phyloP scores from a whole-genome alignment of 805 yeast species.

The Debaryomyces tyrocola region DNA sequence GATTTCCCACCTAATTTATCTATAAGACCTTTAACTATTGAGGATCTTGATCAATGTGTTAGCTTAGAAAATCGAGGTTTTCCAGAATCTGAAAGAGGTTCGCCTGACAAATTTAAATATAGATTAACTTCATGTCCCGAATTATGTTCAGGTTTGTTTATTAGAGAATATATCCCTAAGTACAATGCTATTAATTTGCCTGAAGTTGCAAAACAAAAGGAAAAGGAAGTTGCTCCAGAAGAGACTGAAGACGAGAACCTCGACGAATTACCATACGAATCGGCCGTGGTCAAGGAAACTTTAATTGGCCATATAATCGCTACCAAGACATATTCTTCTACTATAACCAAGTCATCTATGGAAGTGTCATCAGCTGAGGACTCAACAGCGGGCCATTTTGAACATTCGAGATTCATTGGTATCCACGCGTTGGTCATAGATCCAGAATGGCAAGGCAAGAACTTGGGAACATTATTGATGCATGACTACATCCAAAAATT shows the following conservation, averaged over 20 bases:
- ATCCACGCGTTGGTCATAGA: conserved; percentile 80
- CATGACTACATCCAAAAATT: conserved; percentile 90
- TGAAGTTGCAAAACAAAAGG: conserved; percentile 34
- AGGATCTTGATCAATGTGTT: conserved; percentile 63
- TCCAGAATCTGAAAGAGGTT: conserved; percentile 66
- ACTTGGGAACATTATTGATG: conserved; percentile 77
- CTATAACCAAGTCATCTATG: conserved; percentile 62
- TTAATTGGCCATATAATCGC: conserved; percentile 81
- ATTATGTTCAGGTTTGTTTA: conserved; percentile 82
- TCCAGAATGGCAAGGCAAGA: conserved; percentile 76
- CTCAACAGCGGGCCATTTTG: conserved; percentile 62
- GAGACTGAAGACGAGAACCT: conserved; percentile 28
- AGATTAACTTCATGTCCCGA: conserved; percentile 85
- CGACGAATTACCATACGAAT: conserved; percentile 45
- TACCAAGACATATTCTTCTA: conserved; percentile 59
- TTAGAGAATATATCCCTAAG: conserved; percentile 59
- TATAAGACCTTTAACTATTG: conserved; percentile 75
- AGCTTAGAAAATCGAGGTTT: conserved; percentile 70
- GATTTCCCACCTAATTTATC: conserved; percentile 48
- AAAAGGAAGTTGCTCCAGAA: conserved; percentile 16
- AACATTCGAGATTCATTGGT: conserved; percentile 71
- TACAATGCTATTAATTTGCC: conserved; percentile 45
- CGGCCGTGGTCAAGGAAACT: conserved; percentile 55
- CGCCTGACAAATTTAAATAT: conserved; percentile 61
- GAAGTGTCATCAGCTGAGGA: conserved; percentile 45